A percentile compares a stretch with the other conserved stretches of the same genome.
phyloP scores from a whole-genome alignment of 2,329 filamentous ascomycete species.

The Fusarium bactridioides region DNA sequence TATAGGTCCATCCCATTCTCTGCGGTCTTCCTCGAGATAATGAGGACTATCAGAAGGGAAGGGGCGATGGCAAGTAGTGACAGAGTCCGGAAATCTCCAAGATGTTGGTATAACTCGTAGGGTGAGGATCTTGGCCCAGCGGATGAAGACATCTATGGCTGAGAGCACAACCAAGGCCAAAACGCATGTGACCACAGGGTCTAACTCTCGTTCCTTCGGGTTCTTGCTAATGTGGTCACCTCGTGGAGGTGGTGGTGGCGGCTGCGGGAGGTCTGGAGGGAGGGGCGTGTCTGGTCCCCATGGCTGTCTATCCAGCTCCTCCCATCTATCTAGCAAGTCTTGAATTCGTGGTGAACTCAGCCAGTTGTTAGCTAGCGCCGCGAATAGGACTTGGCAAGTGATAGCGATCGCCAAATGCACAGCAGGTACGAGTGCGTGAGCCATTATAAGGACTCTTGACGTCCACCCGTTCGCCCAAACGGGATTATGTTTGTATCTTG shows the following conservation, averaged over 20 bases:
- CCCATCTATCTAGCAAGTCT: rapidly evolving
- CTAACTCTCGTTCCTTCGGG: neutral
- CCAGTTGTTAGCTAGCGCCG: rapidly evolving
- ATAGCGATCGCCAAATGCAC: neutral
- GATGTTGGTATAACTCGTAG: neutral
- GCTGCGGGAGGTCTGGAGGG: neutral
- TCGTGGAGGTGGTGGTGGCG: neutral
- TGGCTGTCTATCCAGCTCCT: neutral
- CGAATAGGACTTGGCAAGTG: rapidly evolving
- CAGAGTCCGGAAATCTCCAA: neutral
- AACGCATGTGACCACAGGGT: rapidly evolving
- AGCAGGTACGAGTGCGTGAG: rapidly evolving
- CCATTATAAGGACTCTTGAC: rapidly evolving
- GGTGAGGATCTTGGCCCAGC: neutral
- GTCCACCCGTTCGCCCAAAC: neutral
- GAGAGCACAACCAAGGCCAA: rapidly evolving
- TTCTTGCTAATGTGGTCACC: neutral
- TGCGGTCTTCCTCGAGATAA: rapidly evolving
- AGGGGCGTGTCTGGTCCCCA: neutral
- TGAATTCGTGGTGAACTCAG: rapidly evolving
- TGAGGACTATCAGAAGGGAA: rapidly evolving
- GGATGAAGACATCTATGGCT: neutral
- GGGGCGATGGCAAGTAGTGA: rapidly evolving
- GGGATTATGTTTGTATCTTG: neutral
- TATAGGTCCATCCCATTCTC: neutral